Conservation (phyloP, 225 moss, liverwort and hornwort genomes). For the Sphagnum contortum region DNA sequence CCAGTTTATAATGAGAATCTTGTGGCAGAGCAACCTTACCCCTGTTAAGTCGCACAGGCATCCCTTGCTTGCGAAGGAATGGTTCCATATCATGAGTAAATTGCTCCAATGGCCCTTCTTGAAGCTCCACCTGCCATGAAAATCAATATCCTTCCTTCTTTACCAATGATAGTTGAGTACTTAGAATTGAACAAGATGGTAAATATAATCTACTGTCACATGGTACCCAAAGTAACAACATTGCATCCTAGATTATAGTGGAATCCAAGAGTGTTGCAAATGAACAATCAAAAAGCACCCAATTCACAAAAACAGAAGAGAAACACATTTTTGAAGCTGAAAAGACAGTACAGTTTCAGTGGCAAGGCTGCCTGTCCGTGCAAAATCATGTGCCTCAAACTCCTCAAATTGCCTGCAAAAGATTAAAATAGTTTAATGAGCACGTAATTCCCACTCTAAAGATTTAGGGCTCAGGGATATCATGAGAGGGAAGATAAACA, state of each 20-base stretch:
- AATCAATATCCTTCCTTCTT: neutral
- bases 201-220: no score
- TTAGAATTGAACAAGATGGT: no score
- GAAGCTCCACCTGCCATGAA: constrained; percentile 60
- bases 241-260: no score
- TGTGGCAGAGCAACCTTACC: constrained; percentile 17
- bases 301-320: no score
- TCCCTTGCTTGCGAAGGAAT: constrained; percentile 89
- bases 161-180: no score
- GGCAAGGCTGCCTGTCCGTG: constrained; percentile 79
- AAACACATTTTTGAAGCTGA: neutral
- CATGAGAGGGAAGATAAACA: no score
- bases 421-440: neutral
- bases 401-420: constrained; percentile 51
- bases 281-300: no score
- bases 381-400: constrained; percentile 77
- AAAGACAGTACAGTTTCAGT: constrained; percentile 55
- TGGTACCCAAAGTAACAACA: no score
- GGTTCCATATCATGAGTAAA: constrained; percentile 99
- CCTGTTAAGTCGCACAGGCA: constrained; percentile 91
- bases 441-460: no score
- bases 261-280: no score
- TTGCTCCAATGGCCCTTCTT: constrained; percentile 83
- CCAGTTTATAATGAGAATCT: no score
- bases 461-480: no score